Evolutionary conservation across 2,329 filamentous ascomycete species (phyloP), one percentile per base, ranked within the genome.

Genomic region (Colletotrichum tropicale): DNA sequence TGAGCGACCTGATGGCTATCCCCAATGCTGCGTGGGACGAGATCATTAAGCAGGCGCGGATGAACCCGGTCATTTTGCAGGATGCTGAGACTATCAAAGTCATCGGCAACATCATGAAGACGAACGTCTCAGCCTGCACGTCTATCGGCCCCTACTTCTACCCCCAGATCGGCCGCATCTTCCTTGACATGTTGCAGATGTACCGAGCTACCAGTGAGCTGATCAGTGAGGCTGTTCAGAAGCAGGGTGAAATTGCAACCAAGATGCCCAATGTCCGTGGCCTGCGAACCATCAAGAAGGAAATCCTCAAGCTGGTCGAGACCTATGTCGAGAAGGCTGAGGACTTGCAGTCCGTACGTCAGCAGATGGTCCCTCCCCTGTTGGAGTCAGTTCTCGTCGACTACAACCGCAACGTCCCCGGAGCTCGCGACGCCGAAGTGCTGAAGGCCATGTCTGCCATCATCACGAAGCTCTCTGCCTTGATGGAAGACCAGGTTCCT

Each of bases 71-170:
- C 26, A 96, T 97, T 79, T 89, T 99, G 15, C 95, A 98, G 84
- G 96, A 98, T 81, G 89, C 93, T 13, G 96, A 99, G 80, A 98
- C 96, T 1, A 98, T 99, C 88, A 99, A 99, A 88, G 93, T 99
- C 79, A 96, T 99, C 77, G 97, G 97, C 79, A 99, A 99, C 86
- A 98, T 99, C 83, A 99, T 99, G 97, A 99, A 99, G 91, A 99
- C 97, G 1, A 99, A 99, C 81, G 97, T 99, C 6, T 96, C 98
- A n/a, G 97, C 97, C 43, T 99, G 97, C 85, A 95, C 95, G 43
- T 98, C 97, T 1, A 97, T 99, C 74, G 97, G 98, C 38, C 93
- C 95, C 68, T 99, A 98, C 86, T 99, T 99, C 85, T 98, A 98
- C 82, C 96, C 97, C 15, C 97, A 99, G 84, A 98, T 99, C 80